phyloP scores from a whole-genome alignment of 1,139 yeast species.

The Torulaspora pretoriensis region DNA sequence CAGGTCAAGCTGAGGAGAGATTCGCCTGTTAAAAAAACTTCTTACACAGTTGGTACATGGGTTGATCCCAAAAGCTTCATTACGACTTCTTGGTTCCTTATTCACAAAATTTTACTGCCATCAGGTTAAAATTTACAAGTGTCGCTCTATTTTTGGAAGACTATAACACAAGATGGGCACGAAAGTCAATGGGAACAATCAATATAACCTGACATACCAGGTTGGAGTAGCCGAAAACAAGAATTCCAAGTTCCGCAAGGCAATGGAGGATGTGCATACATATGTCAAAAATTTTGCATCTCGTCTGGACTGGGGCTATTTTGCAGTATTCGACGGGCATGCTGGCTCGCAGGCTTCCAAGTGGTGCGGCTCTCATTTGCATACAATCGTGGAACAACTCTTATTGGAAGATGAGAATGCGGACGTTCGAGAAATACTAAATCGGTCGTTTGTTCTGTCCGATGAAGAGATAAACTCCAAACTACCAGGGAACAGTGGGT shows the following conservation, averaged over 20 bases:
- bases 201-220: constrained; percentile 53
- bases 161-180: constrained; percentile 3
- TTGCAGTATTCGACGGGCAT: constrained; percentile 96
- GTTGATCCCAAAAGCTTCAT: background rate
- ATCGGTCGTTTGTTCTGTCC: constrained; percentile 63
- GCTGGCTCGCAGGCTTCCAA: constrained; percentile 93
- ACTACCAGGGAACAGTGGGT: constrained; percentile 69
- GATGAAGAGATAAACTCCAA: constrained; percentile 60
- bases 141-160: constrained; percentile 6
- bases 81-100: background rate
- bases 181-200: constrained; percentile 2
- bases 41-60: background rate
- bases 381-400: constrained; percentile 41
- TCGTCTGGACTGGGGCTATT: constrained; percentile 87
- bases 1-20: background rate
- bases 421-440: constrained; percentile 55
- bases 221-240: constrained; percentile 92
- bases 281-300: constrained; percentile 91
- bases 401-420: constrained; percentile 37
- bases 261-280: constrained; percentile 97
- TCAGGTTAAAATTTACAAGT: background rate
- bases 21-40: background rate
- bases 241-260: constrained; percentile 71
- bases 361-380: constrained; percentile 91
- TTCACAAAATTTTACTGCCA: background rate